Evolutionary conservation across 805 yeast species (phyloP), one percentile per base, ranked within the genome.

Genomic region (Blastobotrys americana): DNA sequence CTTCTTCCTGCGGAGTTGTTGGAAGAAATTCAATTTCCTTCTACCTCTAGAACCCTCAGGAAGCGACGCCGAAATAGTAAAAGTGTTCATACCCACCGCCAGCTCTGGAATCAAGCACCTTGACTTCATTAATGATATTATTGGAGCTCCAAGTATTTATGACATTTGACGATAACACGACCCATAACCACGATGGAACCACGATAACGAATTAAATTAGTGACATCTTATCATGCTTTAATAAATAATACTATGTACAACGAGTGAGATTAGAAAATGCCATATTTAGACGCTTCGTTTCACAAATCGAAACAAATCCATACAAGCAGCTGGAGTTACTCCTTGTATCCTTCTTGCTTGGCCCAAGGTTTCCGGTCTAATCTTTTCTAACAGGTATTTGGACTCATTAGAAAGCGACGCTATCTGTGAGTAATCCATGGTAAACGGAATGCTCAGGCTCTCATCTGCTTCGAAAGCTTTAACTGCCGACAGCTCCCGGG

Each of bases 301-400:
- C 3, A 64, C 58, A 47, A 58, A 51, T 34, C 63, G 56, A 35
- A 80, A 84, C 39, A 89, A 69, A 58, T 85, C 94, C 51, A 87
- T 83, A 15, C 86, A 69, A 0, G 96, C 93, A 0, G 96, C 90
- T 0, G 97, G 96, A 0, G 97, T 90, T 2, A 93, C 80, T 0
- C 98, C 97, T 57, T 93, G 95, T 9, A 90, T 83, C 54, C 97
- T 72, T 59, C 95, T 74, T 0, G 97, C 97, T 60, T 93, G 97
- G 0, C 97, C 97, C 37, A 93, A 77, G 0, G 97, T 93, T 43
- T 77, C 77, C 0, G 98, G 98, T 49, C 84, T 82, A 13, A 86
- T 78, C 8, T 73, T 71, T 55, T 86, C 84, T 44, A 93, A 68
- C 8, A 84, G 65, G 15, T 68, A 70, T 45, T 83, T 76, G 22